phyloP scores from a whole-genome alignment of 495 filamentous ascomycete genomes.

The Aspergillus diversus region DNA sequence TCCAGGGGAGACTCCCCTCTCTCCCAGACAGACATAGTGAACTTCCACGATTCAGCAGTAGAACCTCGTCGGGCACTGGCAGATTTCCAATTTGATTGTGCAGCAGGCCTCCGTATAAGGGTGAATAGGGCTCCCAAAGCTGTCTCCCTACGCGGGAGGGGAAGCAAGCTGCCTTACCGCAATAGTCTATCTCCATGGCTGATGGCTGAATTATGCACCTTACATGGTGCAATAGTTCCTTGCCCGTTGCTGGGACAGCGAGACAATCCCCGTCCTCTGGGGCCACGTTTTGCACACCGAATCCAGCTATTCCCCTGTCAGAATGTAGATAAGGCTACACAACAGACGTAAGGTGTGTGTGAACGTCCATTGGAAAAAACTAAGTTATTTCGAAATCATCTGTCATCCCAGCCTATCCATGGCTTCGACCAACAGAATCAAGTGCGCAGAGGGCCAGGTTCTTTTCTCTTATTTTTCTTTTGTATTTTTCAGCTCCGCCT shows the following conservation, averaged over 20 bases:
- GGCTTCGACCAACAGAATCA: neutral
- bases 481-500: too few species aligned
- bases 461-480: neutral
- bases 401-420: neutral
- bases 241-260: neutral
- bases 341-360: neutral
- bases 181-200: neutral
- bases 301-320: neutral
- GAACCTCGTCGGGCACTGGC: too few species aligned
- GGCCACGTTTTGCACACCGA: slow-evolving; percentile 8
- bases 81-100: too few species aligned
- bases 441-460: neutral
- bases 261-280: slow-evolving; percentile 12
- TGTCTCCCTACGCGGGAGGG: neutral
- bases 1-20: too few species aligned
- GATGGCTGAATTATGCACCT: slow-evolving; percentile 1
- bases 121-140: too few species aligned
- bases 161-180: slow-evolving; percentile 9
- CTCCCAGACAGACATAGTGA: too few species aligned
- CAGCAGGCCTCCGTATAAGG: too few species aligned
- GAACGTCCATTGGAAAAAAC: too few species aligned
- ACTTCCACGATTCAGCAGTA: too few species aligned
- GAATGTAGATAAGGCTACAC: neutral
- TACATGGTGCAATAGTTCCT: neutral
- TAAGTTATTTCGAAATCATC: neutral